Evolutionary conservation across 78 protist species (phyloP), one percentile per base, ranked within the genome.

Genomic region (Cyanophora paradoxa): DNA sequence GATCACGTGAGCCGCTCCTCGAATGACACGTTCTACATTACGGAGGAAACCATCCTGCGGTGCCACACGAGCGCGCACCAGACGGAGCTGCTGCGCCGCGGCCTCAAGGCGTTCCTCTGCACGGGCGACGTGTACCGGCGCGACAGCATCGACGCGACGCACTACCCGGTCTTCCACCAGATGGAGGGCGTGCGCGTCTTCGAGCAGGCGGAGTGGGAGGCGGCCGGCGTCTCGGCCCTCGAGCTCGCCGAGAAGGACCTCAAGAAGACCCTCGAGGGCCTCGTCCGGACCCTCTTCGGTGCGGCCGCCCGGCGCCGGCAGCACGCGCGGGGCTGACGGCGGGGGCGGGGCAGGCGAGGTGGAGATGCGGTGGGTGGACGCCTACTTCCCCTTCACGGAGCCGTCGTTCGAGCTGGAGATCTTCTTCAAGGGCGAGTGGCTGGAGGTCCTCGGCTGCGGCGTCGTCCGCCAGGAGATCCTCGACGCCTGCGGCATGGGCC

Each of bases 361-460:
- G 17, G 48, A 82, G n/a, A 46, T 77, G 66, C 76, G 86, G 59
- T 54, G 13, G 31, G n/a, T 54, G 33, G 31, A 54, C 59, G 93
- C 88, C 10, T 84, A 84, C 68, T 92, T 92, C 61, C 96, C 96
- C 31, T 92, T 92, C 77, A 92, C 96, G 13, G 78, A 85, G 16
- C 96, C 93, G 11, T 79, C 88, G 0, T 74, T 64, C 31, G 96
- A 92, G 78, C 84, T 92, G 66, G 96, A 92, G 56, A 79, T 92
- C 42, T 70, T 64, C 48, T 92, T 71, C 84, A 46, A 82, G 13
- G 90, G 17, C 57, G 36, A 84, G 31, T 92, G 96, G 96, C 71
- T 88, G 57, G 39, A 75, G 71, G 64, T 76, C n/a, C 74, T 85
- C 58, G 90, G 90, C 33, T 88, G 93, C 76, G 96, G 96, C 24